A percentile compares a stretch with the other conserved stretches of the same genome.
These are phyloP conservation scores for Globisporangium parvum DNA, from an alignment of 352 stramenopile species.

Conservation along the genomic window DNA sequence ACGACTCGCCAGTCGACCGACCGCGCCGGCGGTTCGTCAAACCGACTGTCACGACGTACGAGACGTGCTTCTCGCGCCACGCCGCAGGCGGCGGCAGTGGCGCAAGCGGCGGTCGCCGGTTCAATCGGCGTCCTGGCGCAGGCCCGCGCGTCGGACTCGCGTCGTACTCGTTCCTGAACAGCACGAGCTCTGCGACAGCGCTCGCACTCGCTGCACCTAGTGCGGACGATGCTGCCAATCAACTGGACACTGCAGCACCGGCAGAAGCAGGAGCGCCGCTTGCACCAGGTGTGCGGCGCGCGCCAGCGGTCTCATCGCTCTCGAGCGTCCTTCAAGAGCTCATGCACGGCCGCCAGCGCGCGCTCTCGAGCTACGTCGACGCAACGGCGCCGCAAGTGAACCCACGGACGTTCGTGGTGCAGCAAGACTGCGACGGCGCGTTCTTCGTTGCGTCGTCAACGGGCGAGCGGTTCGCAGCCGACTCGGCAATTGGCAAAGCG, in stretches of 20 bases:
- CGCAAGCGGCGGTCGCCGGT: constrained; percentile 1
- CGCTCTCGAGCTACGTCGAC: constrained; percentile 36
- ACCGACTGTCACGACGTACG: constrained; percentile 34
- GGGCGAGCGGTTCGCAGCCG: constrained; percentile 31
- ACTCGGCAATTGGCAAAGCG: constrained; percentile 44
- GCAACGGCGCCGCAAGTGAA: constrained; percentile 26
- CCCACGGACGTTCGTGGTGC: constrained; percentile 29
- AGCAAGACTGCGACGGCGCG: constrained; percentile 28
- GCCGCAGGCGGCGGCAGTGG: constrained; percentile 2
- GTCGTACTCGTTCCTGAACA: constrained; percentile 14
- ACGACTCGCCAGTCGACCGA: constrained; percentile 7
- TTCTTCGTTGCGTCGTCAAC: constrained; percentile 35
- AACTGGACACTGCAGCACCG: background rate
- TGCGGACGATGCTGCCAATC: too few species aligned
- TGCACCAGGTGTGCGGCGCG: background rate
- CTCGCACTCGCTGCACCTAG: background rate
- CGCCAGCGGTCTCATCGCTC: constrained; percentile 36
- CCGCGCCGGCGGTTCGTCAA: constrained; percentile 46
- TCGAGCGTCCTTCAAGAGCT: constrained; percentile 44
- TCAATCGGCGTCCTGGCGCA: constrained; percentile 1
- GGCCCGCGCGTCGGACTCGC: constrained; percentile 10
- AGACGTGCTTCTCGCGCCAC: constrained; percentile 37
- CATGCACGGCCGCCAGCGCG: constrained; percentile 30
- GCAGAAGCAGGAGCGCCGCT: constrained; percentile 1
- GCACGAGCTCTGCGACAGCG: constrained; percentile 8